Percentiles rank a stretch among this genome's conserved stretches.
Evolutionary conservation across 257 asterid species (phyloP).

Genomic region (Cinchona pubescens): DNA sequence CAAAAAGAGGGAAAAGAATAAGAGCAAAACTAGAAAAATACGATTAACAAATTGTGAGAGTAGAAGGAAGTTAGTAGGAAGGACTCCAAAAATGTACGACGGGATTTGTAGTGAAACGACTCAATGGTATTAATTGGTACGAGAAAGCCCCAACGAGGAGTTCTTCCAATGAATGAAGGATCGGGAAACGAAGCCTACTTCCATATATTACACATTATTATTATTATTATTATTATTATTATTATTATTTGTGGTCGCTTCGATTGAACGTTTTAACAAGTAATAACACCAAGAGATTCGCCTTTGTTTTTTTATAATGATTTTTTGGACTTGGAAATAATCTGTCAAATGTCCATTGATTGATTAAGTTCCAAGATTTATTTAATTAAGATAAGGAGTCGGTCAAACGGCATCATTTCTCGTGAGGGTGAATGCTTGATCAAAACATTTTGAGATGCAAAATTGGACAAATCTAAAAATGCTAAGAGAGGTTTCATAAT

Average conservation of each 20-base stretch:
- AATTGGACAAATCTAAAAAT: conserved; percentile 5
- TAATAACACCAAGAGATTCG: conserved; percentile 3
- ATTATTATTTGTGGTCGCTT: neutral
- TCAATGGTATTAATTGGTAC: neutral
- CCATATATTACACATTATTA: conserved; percentile 10
- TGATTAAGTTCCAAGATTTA: neutral
- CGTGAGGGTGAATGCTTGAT: conserved; percentile 2
- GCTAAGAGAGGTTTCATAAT: neutral
- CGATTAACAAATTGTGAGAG: too few species aligned
- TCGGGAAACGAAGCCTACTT: conserved; percentile 49
- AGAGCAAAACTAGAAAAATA: too few species aligned
- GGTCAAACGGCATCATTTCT: neutral
- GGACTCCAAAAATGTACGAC: conserved; percentile 16
- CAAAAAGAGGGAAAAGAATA: too few species aligned
- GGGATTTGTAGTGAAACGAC: conserved; percentile 36
- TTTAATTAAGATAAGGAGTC: neutral
- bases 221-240: neutral
- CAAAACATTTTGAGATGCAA: conserved; percentile 10
- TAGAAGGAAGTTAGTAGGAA: conserved; percentile 29
- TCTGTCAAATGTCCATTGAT: conserved; percentile 10
- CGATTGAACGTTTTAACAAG: neutral
- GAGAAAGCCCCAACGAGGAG: conserved; percentile 9
- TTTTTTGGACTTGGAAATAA: neutral
- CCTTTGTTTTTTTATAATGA: neutral
- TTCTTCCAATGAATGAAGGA: conserved; percentile 20